Evolutionary conservation across 2,329 filamentous ascomycete genomes (phyloP).

Genomic region (Sporothrix variecibatus): DNA sequence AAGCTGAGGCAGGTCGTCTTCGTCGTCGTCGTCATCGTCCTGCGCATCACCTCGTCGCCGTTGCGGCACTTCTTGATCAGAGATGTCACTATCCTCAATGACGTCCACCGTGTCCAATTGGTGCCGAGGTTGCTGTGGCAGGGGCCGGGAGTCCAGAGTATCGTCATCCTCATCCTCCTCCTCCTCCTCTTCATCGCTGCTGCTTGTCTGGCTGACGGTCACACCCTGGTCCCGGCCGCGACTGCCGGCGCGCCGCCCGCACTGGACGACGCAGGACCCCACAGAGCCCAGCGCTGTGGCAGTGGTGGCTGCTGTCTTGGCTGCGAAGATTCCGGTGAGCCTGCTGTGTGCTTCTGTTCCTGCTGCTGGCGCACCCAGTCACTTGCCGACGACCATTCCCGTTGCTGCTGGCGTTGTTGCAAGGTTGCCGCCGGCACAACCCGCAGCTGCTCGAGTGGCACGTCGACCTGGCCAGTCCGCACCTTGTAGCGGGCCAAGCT

Average conservation of each 20-base stretch:
- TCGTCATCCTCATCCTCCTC: constrained; percentile 11
- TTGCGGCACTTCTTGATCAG: constrained; percentile 3
- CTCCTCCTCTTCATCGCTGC: background rate
- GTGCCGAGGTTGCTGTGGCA: constrained; percentile 24
- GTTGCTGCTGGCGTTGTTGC: constrained; percentile 2
- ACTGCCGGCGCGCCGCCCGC: background rate
- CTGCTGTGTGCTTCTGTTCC: constrained; percentile 4
- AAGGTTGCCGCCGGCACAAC: constrained; percentile 37
- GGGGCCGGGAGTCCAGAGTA: background rate
- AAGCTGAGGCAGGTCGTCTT: constrained; percentile 10
- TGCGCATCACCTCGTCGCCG: background rate
- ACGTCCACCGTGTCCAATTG: constrained; percentile 20
- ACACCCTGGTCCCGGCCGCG: background rate
- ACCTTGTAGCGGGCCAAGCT: constrained; percentile 74
- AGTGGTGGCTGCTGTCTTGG: background rate
- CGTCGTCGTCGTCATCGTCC: background rate
- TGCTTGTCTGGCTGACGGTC: background rate
- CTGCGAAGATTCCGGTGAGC: constrained; percentile 5
- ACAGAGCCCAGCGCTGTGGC: constrained; percentile 19
- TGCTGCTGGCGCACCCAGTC: constrained; percentile 27
- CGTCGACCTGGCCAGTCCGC: constrained; percentile 67
- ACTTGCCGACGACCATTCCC: background rate
- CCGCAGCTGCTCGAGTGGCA: constrained; percentile 64
- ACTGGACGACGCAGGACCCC: constrained; percentile 20
- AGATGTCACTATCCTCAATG: constrained; percentile 29